Evolutionary conservation across 768 basidiomycete species (phyloP).

Genomic region (Kwoniella heveanensis): DNA sequence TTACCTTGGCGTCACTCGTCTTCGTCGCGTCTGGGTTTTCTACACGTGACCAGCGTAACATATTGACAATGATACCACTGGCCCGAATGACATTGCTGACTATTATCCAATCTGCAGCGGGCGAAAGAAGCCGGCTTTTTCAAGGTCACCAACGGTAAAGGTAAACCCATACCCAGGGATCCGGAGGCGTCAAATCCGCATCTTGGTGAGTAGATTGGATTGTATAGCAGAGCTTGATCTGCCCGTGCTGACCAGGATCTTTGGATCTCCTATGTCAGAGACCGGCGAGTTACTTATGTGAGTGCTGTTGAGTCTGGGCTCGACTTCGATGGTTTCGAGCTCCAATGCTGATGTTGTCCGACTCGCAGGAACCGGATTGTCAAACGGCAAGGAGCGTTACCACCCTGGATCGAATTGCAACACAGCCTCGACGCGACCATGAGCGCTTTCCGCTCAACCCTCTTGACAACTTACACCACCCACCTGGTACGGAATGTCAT

Average conservation of each 20-base stretch:
- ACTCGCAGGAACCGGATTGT: conserved; percentile 68
- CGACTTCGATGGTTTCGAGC: too few species aligned
- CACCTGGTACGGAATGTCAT: conserved; percentile 65
- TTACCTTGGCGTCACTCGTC: too few species aligned
- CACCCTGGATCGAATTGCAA: conserved; percentile 85
- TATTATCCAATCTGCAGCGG: neutral
- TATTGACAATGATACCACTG: too few species aligned
- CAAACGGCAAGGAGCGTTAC: conserved; percentile 76
- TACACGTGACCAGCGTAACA: too few species aligned
- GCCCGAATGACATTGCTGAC: too few species aligned
- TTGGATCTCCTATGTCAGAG: conserved; percentile 43
- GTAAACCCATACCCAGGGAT: conserved; percentile 60
- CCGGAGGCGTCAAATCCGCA: conserved; percentile 65
- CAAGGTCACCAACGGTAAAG: conserved; percentile 70
- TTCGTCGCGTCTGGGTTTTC: too few species aligned
- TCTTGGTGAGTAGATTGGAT: conserved; percentile 57
- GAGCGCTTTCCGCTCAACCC: conserved; percentile 65
- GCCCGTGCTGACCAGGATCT: neutral
- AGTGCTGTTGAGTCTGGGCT: neutral
- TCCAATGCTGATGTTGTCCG: conserved; percentile 1
- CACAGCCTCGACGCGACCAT: conserved; percentile 70
- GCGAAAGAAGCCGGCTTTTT: conserved; percentile 67
- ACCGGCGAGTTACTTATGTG: conserved; percentile 76
- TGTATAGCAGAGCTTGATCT: too few species aligned
- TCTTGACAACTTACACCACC: conserved; percentile 74